Conservation (phyloP, 371 early-diverging fungal species). For the Coemansia sp. region DNA sequence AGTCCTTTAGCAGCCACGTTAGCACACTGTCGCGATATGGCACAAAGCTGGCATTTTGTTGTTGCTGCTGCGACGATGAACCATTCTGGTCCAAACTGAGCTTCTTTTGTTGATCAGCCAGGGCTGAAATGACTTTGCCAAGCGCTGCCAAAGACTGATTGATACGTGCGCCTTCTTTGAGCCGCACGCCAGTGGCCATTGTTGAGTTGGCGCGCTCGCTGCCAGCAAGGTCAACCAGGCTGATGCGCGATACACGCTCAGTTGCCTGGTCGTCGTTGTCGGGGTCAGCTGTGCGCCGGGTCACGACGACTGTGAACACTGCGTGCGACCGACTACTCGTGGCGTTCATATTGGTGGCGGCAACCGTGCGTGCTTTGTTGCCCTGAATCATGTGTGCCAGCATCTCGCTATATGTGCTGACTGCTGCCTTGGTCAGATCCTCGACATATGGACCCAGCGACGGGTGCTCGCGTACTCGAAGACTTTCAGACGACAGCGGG, state of each 20-base stretch:
- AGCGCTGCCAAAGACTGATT: conserved; percentile 71
- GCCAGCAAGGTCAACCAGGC: conserved; percentile 85
- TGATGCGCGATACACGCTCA: conserved; percentile 79
- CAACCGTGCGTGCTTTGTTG: conserved; percentile 87
- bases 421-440: conserved; percentile 80
- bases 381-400: conserved; percentile 73
- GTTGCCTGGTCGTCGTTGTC: conserved; percentile 56
- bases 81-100: conserved; percentile 76
- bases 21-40: conserved; percentile 91
- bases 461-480: conserved; percentile 87
- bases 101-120: conserved; percentile 70
- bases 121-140: conserved; percentile 74
- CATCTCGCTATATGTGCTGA: conserved; percentile 61
- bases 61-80: conserved; percentile 45
- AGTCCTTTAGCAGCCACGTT: conserved; percentile 93
- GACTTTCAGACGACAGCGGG: conserved; percentile 65
- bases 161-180: conserved; percentile 67
- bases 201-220: conserved; percentile 72
- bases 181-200: conserved; percentile 62
- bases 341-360: conserved; percentile 95
- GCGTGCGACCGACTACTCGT: conserved; percentile 93
- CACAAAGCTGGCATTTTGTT: conserved; percentile 55
- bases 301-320: conserved; percentile 80
- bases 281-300: conserved; percentile 63
- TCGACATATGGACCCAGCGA: conserved; percentile 89